Percentiles rank a stretch among this genome's conserved stretches.
Conservation (phyloP, 192 early-diverging fungal genomes). For the Backusella australiensis region DNA sequence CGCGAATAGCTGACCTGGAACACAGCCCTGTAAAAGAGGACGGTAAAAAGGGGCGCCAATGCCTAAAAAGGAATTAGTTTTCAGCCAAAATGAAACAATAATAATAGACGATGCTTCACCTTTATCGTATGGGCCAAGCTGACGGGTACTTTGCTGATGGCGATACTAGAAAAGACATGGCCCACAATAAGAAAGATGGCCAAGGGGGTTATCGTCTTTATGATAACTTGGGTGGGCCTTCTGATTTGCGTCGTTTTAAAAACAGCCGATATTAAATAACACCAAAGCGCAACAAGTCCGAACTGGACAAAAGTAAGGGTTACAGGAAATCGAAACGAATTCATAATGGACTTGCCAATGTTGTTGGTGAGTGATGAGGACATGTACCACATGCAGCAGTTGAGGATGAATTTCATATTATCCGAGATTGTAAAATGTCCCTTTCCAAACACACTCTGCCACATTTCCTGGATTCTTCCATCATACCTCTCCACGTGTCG, state of each 20-base stretch:
- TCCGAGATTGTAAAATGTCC: constrained; percentile 26
- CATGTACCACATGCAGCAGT: constrained; percentile 78
- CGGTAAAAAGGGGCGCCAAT: constrained; percentile 85
- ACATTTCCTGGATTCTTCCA: not conserved
- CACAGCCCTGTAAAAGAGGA: constrained; percentile 69
- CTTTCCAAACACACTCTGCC: not conserved
- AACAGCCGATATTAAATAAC: constrained; percentile 41
- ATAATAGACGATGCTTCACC: constrained; percentile 41
- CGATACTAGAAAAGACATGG: constrained; percentile 76
- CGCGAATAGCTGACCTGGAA: constrained; percentile 64
- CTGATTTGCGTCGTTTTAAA: constrained; percentile 53
- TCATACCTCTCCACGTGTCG: constrained; percentile 8
- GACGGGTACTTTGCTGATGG: constrained; percentile 78
- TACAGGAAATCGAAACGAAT: constrained; percentile 74
- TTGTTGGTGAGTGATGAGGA: constrained; percentile 85
- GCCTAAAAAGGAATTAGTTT: constrained; percentile 49
- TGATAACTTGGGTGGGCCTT: constrained; percentile 47
- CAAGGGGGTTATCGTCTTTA: constrained; percentile 68
- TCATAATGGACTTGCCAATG: constrained; percentile 77
- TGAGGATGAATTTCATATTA: constrained; percentile 57
- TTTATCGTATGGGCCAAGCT: constrained; percentile 89
- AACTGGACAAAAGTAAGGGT: constrained; percentile 87
- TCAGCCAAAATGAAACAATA: constrained; percentile 4
- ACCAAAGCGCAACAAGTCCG: constrained; percentile 68
- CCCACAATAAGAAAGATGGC: constrained; percentile 81